phyloP scores from a whole-genome alignment of 2,329 filamentous ascomycete species.

The Ophiostoma australiae region DNA sequence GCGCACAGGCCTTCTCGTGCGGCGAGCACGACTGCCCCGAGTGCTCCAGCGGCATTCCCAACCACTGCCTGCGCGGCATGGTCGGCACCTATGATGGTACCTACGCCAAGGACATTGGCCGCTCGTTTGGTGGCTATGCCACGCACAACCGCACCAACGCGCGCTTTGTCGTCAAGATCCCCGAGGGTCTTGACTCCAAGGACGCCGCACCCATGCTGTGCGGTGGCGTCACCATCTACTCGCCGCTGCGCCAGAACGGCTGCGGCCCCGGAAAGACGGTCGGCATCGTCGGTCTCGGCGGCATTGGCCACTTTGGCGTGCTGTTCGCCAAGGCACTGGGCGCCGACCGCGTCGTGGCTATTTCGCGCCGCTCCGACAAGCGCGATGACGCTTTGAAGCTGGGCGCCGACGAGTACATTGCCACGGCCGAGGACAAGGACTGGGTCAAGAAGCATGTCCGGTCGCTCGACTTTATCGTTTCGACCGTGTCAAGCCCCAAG shows the following conservation, averaged over 20 bases:
- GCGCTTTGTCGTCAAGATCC: conserved; percentile 38
- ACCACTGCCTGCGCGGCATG: conserved; percentile 22
- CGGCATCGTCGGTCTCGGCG: conserved; percentile 28
- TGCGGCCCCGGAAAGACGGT: conserved; percentile 28
- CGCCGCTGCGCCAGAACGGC: conserved; percentile 25
- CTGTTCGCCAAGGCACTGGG: conserved; percentile 28
- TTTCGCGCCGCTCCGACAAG: conserved; percentile 26
- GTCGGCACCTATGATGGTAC: conserved; percentile 24
- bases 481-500: conserved; percentile 46
- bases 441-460: conserved; percentile 50
- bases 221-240: conserved; percentile 27
- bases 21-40: conserved; percentile 36
- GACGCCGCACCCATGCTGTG: conserved; percentile 30
- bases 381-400: conserved; percentile 24
- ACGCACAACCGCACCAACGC: conserved; percentile 35
- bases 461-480: conserved; percentile 54
- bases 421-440: conserved; percentile 46
- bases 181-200: conserved; percentile 28
- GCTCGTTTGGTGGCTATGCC: conserved; percentile 30
- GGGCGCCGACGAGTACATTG: conserved; percentile 28
- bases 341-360: conserved; percentile 27
- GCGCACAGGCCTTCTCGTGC: conserved; percentile 26
- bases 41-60: conserved; percentile 20
- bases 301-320: conserved; percentile 28
- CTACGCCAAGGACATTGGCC: conserved; percentile 35